A percentile compares a stretch with the other conserved stretches of the same genome.
These are phyloP conservation scores for Aspergillus ochraceus DNA, from an alignment of 2,329 filamentous ascomycete species.

Conservation along the genomic window DNA sequence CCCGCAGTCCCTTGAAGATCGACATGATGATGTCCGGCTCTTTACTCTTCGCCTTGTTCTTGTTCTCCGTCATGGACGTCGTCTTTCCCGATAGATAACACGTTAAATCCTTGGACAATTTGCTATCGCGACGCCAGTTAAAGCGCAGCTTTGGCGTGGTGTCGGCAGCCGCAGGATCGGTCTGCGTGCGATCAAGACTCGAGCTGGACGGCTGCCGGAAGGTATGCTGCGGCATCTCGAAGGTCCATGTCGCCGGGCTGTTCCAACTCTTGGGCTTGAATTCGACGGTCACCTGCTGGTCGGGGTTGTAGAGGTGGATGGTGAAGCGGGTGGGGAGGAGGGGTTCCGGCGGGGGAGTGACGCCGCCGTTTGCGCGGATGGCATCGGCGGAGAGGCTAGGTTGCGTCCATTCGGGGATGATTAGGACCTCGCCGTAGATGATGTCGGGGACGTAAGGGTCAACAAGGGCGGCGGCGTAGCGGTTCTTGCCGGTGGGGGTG, in stretches of 20 bases:
- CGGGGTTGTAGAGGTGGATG: slow-evolving; percentile 92
- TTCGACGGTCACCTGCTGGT: slow-evolving; percentile 73
- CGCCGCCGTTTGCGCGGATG: slow-evolving; percentile 67
- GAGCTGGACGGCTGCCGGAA: slow-evolving; percentile 81
- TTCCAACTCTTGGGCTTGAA: slow-evolving; percentile 74
- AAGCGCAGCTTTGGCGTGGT: slow-evolving; percentile 75
- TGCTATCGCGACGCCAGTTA: slow-evolving; percentile 85
- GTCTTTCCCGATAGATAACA: slow-evolving; percentile 83
- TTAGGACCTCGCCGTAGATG: slow-evolving; percentile 81
- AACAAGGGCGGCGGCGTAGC: slow-evolving; percentile 82
- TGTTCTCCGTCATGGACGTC: slow-evolving; percentile 60
- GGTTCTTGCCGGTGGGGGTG: slow-evolving; percentile 70
- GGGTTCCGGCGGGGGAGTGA: slow-evolving; percentile 66
- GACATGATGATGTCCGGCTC: slow-evolving; percentile 97
- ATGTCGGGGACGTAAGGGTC: slow-evolving; percentile 80
- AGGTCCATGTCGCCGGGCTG: slow-evolving; percentile 79
- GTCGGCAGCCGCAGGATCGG: slow-evolving; percentile 57
- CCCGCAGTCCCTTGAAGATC: slow-evolving; percentile 73
- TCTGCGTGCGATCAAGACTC: slow-evolving; percentile 71
- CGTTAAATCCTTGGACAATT: slow-evolving; percentile 81
- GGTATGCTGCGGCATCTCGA: slow-evolving; percentile 82
- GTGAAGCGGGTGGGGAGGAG: slow-evolving; percentile 74
- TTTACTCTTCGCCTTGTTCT: slow-evolving; percentile 74
- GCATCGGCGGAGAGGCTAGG: slow-evolving; percentile 79
- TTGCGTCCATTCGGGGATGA: slow-evolving; percentile 82